phyloP scores from a whole-genome alignment of 768 basidiomycete species.

The Suillus sp. region DNA sequence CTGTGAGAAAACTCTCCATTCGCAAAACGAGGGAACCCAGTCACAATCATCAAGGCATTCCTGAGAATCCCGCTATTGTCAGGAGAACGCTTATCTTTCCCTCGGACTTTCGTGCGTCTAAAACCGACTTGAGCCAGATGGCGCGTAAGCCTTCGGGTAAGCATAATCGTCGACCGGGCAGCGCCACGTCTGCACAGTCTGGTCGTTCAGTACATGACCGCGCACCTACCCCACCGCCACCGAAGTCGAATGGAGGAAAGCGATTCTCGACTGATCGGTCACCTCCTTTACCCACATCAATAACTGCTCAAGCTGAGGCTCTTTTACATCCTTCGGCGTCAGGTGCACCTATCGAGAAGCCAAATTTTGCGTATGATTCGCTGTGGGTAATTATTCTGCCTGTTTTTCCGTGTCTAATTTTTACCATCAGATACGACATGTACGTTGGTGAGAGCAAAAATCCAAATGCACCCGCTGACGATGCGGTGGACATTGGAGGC shows the following conservation, averaged over 20 bases:
- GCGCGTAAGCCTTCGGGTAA: conserved; percentile 53
- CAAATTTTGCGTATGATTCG: conserved; percentile 74
- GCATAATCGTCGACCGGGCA: conserved; percentile 61
- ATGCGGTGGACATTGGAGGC: conserved; percentile 31
- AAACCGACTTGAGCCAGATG: conserved; percentile 55
- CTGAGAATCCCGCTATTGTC: conserved; percentile 54
- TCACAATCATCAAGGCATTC: conserved; percentile 33
- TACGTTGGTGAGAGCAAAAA: conserved; percentile 62
- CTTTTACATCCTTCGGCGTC: conserved; percentile 44
- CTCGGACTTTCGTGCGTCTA: conserved; percentile 61
- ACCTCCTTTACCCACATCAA: conserved; percentile 63
- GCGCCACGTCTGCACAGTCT: conserved; percentile 60
- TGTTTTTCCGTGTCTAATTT: conserved; percentile 20
- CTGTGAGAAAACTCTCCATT: conserved; percentile 31
- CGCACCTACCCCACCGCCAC: conserved; percentile 84
- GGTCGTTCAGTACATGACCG: conserved; percentile 79
- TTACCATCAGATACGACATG: conserved; percentile 69
- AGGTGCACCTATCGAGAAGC: conserved; percentile 56
- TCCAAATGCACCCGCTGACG: conserved; percentile 37
- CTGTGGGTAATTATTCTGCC: conserved; percentile 53
- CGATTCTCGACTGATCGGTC: conserved; percentile 69
- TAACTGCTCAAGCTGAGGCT: conserved; percentile 42
- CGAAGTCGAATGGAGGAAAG: conserved; percentile 50
- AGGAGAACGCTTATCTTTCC: conserved; percentile 82
- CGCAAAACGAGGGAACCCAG: conserved; percentile 27